phyloP scores from a whole-genome alignment of 768 basidiomycete species.

The Tubosaeta brunneosetosa region DNA sequence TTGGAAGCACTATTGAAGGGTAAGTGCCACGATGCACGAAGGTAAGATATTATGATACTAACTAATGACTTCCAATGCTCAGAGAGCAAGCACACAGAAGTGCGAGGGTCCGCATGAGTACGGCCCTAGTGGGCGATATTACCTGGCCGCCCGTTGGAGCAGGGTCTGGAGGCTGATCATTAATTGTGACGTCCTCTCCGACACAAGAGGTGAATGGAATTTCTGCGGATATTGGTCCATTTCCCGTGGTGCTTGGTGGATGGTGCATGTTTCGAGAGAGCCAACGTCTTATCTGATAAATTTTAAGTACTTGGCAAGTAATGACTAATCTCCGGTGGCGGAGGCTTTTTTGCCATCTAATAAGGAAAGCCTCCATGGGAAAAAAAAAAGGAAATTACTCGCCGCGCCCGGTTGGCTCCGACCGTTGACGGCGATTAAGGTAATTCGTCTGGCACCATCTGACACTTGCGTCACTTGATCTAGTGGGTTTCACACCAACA shows the following conservation, averaged over 20 bases:
- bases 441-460: too few species aligned
- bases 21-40: slow-evolving; percentile 2
- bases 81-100: slow-evolving; percentile 68
- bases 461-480: too few species aligned
- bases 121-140: slow-evolving; percentile 32
- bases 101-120: slow-evolving; percentile 54
- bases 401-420: neutral
- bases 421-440: too few species aligned
- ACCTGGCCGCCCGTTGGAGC: slow-evolving; percentile 3
- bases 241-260: neutral
- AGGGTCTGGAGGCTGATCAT: slow-evolving; percentile 1
- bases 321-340: slow-evolving; percentile 16
- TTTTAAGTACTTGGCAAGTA: neutral
- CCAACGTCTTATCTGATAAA: slow-evolving; percentile 24
- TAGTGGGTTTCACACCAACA: too few species aligned
- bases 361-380: neutral
- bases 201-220: neutral
- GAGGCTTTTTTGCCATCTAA: too few species aligned
- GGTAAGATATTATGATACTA: slow-evolving; percentile 51
- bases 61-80: slow-evolving; percentile 79
- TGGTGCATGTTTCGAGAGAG: neutral
- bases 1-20: slow-evolving; percentile 52
- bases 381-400: neutral
- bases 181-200: neutral
- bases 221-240: neutral